Base-by-base conservation (phyloP, 345 rosid species). In the Eucalyptus lansdowneana region DNA sequence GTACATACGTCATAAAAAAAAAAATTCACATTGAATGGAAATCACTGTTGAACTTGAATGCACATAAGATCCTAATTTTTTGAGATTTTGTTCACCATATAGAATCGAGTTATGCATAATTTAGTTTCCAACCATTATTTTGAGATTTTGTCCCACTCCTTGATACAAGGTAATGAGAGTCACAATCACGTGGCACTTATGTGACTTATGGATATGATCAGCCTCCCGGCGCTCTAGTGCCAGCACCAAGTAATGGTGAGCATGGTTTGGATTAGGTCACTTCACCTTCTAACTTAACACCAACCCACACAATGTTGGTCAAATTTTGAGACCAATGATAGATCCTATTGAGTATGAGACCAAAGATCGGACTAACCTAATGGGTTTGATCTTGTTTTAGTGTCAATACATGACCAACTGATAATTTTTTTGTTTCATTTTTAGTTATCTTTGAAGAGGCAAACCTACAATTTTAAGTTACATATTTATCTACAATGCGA, bases 311-410 rank as follows among this genome's bases (percentile, higher is more conserved):
- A 8, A 53, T 53, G 25, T 53, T 53, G 25, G 5, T 53, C 58
- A 53, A 53, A 0, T 21, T 53, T 53, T 53, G 11, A 0, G 25
- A 8, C 1, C 58, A 0, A 53, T 4, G 58, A 53, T 0, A 53
- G 0, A 53, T 53, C 58, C 2, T 53, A 53, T 21, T 53, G 11
- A 53, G 11, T 21, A 21, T 19, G 25, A 19, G 24, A 53, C 5
- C 0, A 53, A 19, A 0, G 11, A 53, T 0, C 0, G 0, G 2
- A 53, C 0, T 1, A 0, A 53, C 1, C 2, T 0, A 21, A 21
- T 53, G 0, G 5, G 2, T 21, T 53, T 2, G 11, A 53, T 53
- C 5, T 0, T 19, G 5, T 53, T 53, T 0, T 53, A 53, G 9
- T 53, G 54, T 51, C 4, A 17, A 51, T 17, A 0, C 22, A 51